A percentile compares a stretch with the other conserved stretches of the same genome.
Conservation (phyloP, 1,139 yeast species). For the Saccharomyces hybrid region DNA sequence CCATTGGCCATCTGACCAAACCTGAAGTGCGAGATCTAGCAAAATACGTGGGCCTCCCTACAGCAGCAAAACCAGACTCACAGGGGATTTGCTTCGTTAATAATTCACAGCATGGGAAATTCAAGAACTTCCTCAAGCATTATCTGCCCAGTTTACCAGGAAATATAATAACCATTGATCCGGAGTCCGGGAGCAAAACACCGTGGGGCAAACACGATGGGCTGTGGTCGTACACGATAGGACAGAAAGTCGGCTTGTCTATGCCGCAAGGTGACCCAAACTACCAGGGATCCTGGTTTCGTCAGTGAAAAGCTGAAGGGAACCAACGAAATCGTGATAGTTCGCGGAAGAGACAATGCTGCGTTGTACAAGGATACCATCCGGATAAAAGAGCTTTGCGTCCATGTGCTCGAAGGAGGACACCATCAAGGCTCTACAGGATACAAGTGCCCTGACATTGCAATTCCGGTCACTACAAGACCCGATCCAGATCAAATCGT, state of each 20-base stretch:
- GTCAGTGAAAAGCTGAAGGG: conserved; percentile 60
- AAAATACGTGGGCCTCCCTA: conserved; percentile 40
- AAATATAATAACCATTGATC: conserved; percentile 58
- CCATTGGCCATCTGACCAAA: conserved; percentile 70
- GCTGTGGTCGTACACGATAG: conserved; percentile 89
- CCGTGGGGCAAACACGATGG: conserved; percentile 82
- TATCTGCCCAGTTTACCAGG: conserved; percentile 72
- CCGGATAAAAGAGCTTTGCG: conserved; percentile 31
- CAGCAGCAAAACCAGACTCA: conserved; percentile 79
- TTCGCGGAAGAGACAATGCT: conserved; percentile 60
- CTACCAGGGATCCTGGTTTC: conserved; percentile 79
- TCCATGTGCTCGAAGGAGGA: conserved; percentile 7
- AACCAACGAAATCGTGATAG: conserved; percentile 70
- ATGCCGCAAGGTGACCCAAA: conserved; percentile 82
- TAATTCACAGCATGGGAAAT: conserved; percentile 55
- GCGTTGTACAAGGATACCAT: conserved; percentile 45
- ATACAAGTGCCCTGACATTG: conserved; percentile 33
- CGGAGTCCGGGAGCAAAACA: conserved; percentile 38
- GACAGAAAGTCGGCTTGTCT: conserved; percentile 70
- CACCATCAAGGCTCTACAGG: background rate
- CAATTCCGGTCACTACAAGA: conserved; percentile 69
- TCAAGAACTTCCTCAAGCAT: conserved; percentile 67
- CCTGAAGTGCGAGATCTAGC: conserved; percentile 71
- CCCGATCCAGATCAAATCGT: conserved; percentile 35
- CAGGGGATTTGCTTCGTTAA: conserved; percentile 90